Evolutionary conservation across 2,329 filamentous ascomycete species (phyloP).

Genomic region (Xylaria sp.): DNA sequence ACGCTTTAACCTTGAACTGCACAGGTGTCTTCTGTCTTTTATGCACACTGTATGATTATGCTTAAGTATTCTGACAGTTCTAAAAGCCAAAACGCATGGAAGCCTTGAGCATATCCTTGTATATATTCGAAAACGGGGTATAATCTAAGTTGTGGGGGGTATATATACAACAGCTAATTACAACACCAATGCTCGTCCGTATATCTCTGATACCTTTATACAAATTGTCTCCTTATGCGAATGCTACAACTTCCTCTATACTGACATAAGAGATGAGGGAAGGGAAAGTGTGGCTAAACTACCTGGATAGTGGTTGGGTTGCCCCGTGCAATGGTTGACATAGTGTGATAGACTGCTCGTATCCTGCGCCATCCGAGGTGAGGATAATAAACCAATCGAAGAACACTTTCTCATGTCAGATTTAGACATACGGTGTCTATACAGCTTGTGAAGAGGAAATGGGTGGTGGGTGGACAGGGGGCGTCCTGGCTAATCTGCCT

Average conservation of each 20-base stretch:
- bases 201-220: conserved; percentile 21
- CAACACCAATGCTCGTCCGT: conserved; percentile 9
- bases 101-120: not conserved
- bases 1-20: no score
- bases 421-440: not conserved
- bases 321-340: not conserved
- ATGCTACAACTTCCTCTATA: not conserved
- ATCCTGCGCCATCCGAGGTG: not conserved
- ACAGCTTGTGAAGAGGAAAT: not conserved
- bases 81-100: not conserved
- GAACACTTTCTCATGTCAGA: not conserved
- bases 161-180: conserved; percentile 22
- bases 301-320: not conserved
- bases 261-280: not conserved
- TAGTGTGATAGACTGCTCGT: not conserved
- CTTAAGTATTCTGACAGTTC: not conserved
- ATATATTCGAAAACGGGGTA: conserved; percentile 33
- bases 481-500: conserved; percentile 1
- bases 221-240: conserved; percentile 3
- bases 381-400: not conserved
- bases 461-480: not conserved
- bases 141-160: conserved; percentile 21
- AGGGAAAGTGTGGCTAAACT: no score
- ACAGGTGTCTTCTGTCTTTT: no score
- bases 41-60: not conserved